Evolutionary conservation across 78 protist genomes (phyloP), one percentile per base, ranked within the genome.

Genomic region (Chrysochromulina tobinii): DNA sequence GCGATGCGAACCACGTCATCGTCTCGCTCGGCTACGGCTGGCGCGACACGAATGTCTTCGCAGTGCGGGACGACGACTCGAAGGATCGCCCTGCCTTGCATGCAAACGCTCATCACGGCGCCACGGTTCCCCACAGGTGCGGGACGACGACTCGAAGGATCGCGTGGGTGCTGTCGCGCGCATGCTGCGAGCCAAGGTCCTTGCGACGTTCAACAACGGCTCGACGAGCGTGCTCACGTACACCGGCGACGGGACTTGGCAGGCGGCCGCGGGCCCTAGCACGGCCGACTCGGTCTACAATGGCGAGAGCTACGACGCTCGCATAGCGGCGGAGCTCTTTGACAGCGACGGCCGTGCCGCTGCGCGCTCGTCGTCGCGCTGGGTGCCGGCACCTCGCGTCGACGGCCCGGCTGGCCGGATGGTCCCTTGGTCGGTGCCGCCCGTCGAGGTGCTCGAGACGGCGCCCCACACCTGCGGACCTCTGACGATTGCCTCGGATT

Each of bases 251-350:
- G 53, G 59, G 9, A 66, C 11, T 3, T 88, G 68, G 68, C 66
- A 61, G 21, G 73, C 73, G 5, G 69, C 91, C 9, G 5, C 53
- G 14, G 79, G 53, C 20, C 93, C 88, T 5, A 50, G 20, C 51
- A 17, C 38, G 20, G 64, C 48, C 5, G 88, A 79, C 84, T 17
- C 20, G 18, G 75, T 90, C 15, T 90, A 90, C 88, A 25, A 90
- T 77, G 93, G 93, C 64, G 93, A 79, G 51, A n/a, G 38, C 53
- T 81, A 77, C 69, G 75, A 73, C 81, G 54, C 87, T 14, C 72
- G 72, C 18, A 38, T 38, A 38, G 72, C 17, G 72, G 18, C 18
- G 72, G 72, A 66, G 72, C 72, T 6, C n/a, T 14, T 66, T 14
- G 72, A 21, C n/a, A 14, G 18, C 72, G n/a, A 3, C n/a, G n/a